A percentile compares a stretch with the other conserved stretches of the same genome.
Evolutionary conservation across 1,284 basidiomycete species (phyloP).

Genomic region (Marasmius fiardii): DNA sequence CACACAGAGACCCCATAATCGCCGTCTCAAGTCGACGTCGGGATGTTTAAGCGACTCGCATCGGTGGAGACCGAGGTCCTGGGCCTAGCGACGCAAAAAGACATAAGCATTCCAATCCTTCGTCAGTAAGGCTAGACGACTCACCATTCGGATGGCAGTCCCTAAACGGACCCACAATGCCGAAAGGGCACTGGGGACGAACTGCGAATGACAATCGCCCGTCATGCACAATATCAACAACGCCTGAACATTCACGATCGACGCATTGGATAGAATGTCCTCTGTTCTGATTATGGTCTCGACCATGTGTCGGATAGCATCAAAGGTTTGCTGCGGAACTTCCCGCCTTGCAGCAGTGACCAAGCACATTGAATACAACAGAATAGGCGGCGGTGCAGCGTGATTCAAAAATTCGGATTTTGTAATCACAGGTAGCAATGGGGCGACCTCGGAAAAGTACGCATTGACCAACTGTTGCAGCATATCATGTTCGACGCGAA

Average conservation of each 20-base stretch:
- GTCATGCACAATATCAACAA: conserved; percentile 83
- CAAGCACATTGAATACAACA: conserved; percentile 92
- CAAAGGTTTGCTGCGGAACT: conserved; percentile 80
- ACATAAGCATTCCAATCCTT: conserved; percentile 15
- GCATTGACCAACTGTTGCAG: conserved; percentile 85
- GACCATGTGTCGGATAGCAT: conserved; percentile 80
- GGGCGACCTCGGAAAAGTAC: conserved; percentile 85
- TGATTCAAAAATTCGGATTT: conserved; percentile 81
- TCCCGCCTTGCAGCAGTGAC: conserved; percentile 85
- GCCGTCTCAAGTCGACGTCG: conserved; percentile 76
- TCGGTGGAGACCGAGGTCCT: conserved; percentile 89
- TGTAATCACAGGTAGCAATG: conserved; percentile 86
- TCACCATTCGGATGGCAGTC: conserved; percentile 81
- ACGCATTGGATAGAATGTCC: conserved; percentile 86
- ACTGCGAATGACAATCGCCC: conserved; percentile 76
- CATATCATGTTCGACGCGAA: conserved; percentile 73
- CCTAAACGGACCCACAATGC: conserved; percentile 77
- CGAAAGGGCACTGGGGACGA: conserved; percentile 72
- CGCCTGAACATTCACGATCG: conserved; percentile 86
- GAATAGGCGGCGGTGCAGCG: conserved; percentile 70
- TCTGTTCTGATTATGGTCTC: conserved; percentile 86
- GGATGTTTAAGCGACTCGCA: conserved; percentile 75
- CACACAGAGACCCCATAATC: conserved; percentile 89
- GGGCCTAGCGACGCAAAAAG: conserved; percentile 52
- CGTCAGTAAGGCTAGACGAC: conserved; percentile 20